Conservation (phyloP, 169 alveolate genomes). For the Theileria sp. region DNA sequence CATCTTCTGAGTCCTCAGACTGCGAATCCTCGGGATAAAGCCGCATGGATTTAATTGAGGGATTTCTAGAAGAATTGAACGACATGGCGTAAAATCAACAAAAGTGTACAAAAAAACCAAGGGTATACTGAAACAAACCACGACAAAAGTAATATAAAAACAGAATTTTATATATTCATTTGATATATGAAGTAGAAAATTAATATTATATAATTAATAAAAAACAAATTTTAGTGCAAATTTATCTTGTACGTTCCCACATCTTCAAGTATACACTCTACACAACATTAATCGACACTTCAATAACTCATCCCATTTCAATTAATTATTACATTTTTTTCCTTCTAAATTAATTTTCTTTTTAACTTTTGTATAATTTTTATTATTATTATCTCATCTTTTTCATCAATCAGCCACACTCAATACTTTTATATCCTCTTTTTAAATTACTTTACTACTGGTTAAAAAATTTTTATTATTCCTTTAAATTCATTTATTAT, state of each 20-base stretch:
- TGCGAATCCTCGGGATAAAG: not conserved
- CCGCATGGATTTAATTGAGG: not conserved
- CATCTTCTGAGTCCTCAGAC: not conserved
- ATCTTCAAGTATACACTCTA: not conserved
- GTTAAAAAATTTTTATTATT: too few relatives aligned
- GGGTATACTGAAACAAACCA: too few relatives aligned
- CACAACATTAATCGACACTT: not conserved
- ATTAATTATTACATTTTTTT: not conserved
- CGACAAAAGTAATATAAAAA: not conserved
- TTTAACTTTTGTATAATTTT: too few relatives aligned
- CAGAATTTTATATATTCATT: not conserved
- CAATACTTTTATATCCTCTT: not conserved
- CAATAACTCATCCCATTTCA: not conserved
- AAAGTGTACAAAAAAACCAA: too few relatives aligned
- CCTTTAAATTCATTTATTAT: not conserved
- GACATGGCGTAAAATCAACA: not conserved
- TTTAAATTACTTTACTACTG: too few relatives aligned
- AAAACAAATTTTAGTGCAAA: not conserved
- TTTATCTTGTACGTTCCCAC: not conserved
- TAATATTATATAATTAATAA: too few relatives aligned
- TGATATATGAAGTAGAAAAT: not conserved
- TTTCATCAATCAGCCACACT: not conserved
- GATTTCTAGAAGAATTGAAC: not conserved
- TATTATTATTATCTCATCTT: not conserved
- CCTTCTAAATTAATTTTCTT: not conserved